Evolutionary conservation across 306 rosid species (phyloP), one percentile per base, ranked within the genome.

Genomic region (Glycyrrhiza uralensis): DNA sequence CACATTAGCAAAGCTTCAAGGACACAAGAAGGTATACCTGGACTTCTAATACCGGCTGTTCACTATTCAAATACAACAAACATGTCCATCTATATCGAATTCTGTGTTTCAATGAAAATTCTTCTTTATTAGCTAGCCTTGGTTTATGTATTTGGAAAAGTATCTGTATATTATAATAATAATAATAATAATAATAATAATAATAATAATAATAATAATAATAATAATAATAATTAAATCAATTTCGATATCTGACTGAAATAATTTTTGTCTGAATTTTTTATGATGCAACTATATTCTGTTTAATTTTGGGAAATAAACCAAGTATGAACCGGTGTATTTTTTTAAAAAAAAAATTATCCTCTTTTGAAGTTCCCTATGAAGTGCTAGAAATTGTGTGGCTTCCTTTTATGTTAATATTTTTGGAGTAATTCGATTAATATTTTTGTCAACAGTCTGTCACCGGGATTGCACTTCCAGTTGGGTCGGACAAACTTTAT

Each of bases 1-100:
- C 17, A 15, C 35, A 1, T 3, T 86, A 30, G 49, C 88, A 54
- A 69, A 78, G 41, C 88, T 85, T 73, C 83, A 78, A 46, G 83
- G 82, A 62, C 86, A 85, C 76, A 72, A 69, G 42, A 80, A 82
- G 86, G 91, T 84, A n/a, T n/a, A 65, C 23, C 4, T 38, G 6
- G 4, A 13, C 14, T 45, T 69, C 26, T 26, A 9, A 18, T 0
- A 11, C 20, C 14, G 2, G 4, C 14, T 4, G n/a, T 51, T 30
- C 10, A 32, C 6, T 56, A 26, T 52, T 55, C 49, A 17, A 42
- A 42, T 42, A 13, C 32, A 33, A 19, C 32, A 24, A 17, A 17
- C 35, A 30, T 4, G 35, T 30, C 7, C 35, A 22, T 7, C 2
- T 6, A 13, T 20, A 22, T 22, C 18, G 6, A 6, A 28, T 38